A percentile compares a stretch with the other conserved stretches of the same genome.
Conservation (phyloP, 805 yeast species). For the Wickerhamiella siamensis region DNA sequence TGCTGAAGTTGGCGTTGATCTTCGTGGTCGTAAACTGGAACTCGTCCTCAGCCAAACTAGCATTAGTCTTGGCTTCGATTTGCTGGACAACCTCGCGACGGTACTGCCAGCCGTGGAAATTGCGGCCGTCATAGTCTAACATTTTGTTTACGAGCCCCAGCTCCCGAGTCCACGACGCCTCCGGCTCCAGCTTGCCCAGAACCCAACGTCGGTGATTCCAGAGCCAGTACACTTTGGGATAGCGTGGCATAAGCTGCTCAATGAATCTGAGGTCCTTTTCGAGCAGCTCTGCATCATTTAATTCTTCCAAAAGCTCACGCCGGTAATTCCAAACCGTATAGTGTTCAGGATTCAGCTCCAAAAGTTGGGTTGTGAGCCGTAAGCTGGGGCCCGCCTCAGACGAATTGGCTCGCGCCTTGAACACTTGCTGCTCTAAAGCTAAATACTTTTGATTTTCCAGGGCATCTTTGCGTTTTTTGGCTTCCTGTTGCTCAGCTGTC, state of each 20-base stretch:
- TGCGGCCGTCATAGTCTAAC: slow-evolving; percentile 60
- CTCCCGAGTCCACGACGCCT: slow-evolving; percentile 55
- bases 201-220: slow-evolving; percentile 92
- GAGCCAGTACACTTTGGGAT: slow-evolving; percentile 91
- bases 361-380: slow-evolving; percentile 39
- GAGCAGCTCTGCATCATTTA: slow-evolving; percentile 24
- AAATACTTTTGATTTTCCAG: slow-evolving; percentile 44
- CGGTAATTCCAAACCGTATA: slow-evolving; percentile 86
- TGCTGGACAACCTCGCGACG: slow-evolving; percentile 50
- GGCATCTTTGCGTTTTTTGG: slow-evolving; percentile 44
- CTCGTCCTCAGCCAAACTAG: slow-evolving; percentile 34
- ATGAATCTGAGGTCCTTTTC: slow-evolving; percentile 48
- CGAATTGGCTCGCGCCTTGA: slow-evolving; percentile 17
- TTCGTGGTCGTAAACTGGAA: slow-evolving; percentile 62
- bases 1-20: slow-evolving; percentile 74
- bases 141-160: slow-evolving; percentile 53
- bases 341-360: slow-evolving; percentile 66
- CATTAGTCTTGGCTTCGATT: slow-evolving; percentile 21
- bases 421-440: slow-evolving; percentile 30
- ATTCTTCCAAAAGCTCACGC: slow-evolving; percentile 44
- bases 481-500: slow-evolving; percentile 39
- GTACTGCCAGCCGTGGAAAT: slow-evolving; percentile 94
- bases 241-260: slow-evolving; percentile 41
- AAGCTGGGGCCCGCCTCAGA: slow-evolving; percentile 29
- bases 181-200: slow-evolving; percentile 26